Base-by-base conservation (phyloP, 129 eudicot genomes). In the Saussurea involucrata region DNA sequence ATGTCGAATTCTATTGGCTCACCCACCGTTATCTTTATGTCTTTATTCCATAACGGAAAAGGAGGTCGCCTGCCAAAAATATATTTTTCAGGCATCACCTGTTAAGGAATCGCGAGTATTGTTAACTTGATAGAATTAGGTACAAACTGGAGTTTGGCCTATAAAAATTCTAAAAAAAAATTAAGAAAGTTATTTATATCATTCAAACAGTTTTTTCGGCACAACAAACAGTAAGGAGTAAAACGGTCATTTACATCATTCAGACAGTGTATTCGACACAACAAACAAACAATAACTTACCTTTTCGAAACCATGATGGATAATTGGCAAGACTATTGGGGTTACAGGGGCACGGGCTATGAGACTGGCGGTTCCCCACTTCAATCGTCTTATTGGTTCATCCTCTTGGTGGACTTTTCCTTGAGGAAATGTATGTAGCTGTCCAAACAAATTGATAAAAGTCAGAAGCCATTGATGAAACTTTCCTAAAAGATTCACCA, bases 351-450 rank as follows among this genome's bases (percentile, higher is more conserved):
- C 90, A 68, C 97, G 97, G 17, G 80, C 96, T 72, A 94, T 91
- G 77, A 94, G 98, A 85, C 98, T 91, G 33, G 98, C 97, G 44
- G 98, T 89, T 80, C 98, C 98, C 98, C 98, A 94, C 77, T 94
- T 94, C 69, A 94, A 85, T 64, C 93, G 79, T 81, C 88, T 79
- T 72, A 91, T 91, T 2, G 98, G 96, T 73, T 82, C 90, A 85
- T 89, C 92, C 81, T 94, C 93, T 73, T 91, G 98, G 78, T 31
- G 84, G 55, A 94, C 98, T 84, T 94, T 94, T 24, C 97, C 97
- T 68, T 94, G 87, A 24, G 97, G 97, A 85, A 91, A 94, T 34
- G 98, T 91, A 87, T 94, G 97, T 82, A 94, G 72, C 97, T 94
- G 93, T 76, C 69, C 32, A 85, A 77, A 44, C 27, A 71, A 83